These are phyloP conservation scores for Lathyrus aphaca DNA, from an alignment of 306 rosid genomes.

Conservation along the genomic window DNA sequence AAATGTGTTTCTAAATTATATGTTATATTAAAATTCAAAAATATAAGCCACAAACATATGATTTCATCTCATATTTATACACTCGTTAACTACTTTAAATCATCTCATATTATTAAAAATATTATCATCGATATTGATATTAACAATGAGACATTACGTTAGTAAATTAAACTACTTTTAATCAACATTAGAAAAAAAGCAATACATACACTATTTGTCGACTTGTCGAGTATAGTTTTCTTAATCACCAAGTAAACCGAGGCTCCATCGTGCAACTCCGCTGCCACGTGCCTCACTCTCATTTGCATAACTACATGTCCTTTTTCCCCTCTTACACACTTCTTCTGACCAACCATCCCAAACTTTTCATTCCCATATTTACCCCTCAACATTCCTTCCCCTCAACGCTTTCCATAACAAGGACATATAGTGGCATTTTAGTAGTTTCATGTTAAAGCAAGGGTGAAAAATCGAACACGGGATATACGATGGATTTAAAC, in stretches of 20 bases:
- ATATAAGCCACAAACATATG: too few relatives aligned
- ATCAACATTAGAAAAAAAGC: not conserved
- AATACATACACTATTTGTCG: not conserved
- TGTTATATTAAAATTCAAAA: too few relatives aligned
- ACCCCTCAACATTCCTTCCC: slow-evolving; percentile 14
- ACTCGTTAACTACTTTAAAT: too few relatives aligned
- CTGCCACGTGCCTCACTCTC: slow-evolving; percentile 25
- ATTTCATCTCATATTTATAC: too few relatives aligned
- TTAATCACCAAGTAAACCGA: slow-evolving; percentile 41
- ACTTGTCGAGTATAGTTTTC: slow-evolving; percentile 33
- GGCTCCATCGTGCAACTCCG: not conserved
- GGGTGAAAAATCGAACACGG: slow-evolving; percentile 48
- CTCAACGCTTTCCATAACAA: not conserved
- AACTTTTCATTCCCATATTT: not conserved
- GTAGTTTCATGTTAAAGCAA: slow-evolving; percentile 9
- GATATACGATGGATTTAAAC: slow-evolving; percentile 46
- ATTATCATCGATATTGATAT: too few relatives aligned
- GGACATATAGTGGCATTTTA: not conserved
- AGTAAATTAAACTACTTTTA: too few relatives aligned
- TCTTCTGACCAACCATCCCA: not conserved
- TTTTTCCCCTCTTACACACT: not conserved
- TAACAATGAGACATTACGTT: too few relatives aligned
- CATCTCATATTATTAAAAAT: too few relatives aligned
- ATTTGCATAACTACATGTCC: slow-evolving; percentile 39
- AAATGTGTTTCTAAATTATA: too few relatives aligned